Conservation (phyloP, 768 basidiomycete genomes). For the Dendrothele bispora region DNA sequence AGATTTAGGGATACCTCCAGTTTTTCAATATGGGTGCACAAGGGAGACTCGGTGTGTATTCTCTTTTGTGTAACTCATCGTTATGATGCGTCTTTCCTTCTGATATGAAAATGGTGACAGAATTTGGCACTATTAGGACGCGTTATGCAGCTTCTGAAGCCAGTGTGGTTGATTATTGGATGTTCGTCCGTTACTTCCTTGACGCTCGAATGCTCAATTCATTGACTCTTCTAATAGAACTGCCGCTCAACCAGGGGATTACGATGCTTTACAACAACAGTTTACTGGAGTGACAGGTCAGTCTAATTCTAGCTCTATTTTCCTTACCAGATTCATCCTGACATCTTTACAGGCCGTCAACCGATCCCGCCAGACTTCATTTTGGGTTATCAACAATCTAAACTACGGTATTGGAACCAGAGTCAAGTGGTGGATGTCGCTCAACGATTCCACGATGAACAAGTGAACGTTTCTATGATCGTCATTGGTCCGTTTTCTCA, state of each 20-base stretch:
- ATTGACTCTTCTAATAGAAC: slow-evolving; percentile 20
- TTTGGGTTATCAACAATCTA: slow-evolving; percentile 36
- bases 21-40: slow-evolving; percentile 37
- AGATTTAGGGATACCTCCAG: slow-evolving; percentile 30
- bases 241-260: slow-evolving; percentile 33
- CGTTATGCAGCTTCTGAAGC: slow-evolving; percentile 31
- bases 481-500: slow-evolving; percentile 26
- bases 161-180: slow-evolving; percentile 35
- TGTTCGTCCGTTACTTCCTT: slow-evolving; percentile 17
- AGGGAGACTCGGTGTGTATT: slow-evolving; percentile 28
- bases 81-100: background rate
- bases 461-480: slow-evolving; percentile 35
- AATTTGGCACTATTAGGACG: slow-evolving; percentile 31
- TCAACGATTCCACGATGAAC: slow-evolving; percentile 34
- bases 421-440: slow-evolving; percentile 32
- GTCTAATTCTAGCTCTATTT: slow-evolving; percentile 3
- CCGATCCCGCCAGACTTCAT: slow-evolving; percentile 36
- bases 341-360: slow-evolving; percentile 25
- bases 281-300: slow-evolving; percentile 35
- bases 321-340: background rate
- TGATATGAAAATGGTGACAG: slow-evolving; percentile 8
- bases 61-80: background rate
- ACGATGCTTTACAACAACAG: slow-evolving; percentile 34
- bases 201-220: background rate
- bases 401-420: slow-evolving; percentile 36